Percentiles rank a stretch among this genome's conserved stretches.
Conservation (phyloP, 805 yeast genomes). For the Kurtzmaniella cleridarum region DNA sequence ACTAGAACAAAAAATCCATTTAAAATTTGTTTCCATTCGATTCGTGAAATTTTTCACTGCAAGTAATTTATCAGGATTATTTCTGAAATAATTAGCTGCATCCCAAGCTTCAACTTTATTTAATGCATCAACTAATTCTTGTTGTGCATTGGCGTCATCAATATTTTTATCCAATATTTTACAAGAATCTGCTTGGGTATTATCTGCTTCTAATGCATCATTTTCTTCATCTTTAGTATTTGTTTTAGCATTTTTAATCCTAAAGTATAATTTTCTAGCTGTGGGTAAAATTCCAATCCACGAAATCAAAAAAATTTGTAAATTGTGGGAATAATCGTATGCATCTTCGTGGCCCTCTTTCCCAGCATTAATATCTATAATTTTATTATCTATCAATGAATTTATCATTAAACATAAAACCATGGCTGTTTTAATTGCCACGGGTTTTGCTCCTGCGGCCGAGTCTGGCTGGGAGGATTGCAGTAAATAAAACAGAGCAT, state of each 20-base stretch:
- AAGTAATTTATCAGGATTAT: slow-evolving; percentile 8
- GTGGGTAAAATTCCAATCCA: slow-evolving; percentile 63
- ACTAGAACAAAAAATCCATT: slow-evolving; percentile 1
- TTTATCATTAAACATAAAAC: slow-evolving; percentile 60
- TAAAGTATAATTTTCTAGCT: slow-evolving; percentile 54
- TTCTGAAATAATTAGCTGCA: slow-evolving; percentile 10
- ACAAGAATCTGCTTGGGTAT: not conserved
- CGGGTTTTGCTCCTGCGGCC: slow-evolving; percentile 1
- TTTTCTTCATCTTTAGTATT: not conserved
- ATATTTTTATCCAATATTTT: not conserved
- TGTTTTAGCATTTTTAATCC: slow-evolving; percentile 14
- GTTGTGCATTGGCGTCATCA: slow-evolving; percentile 3
- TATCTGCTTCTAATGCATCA: not conserved
- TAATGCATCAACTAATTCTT: slow-evolving; percentile 1
- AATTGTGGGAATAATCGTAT: slow-evolving; percentile 52
- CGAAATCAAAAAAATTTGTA: slow-evolving; percentile 54
- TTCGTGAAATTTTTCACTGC: slow-evolving; percentile 11
- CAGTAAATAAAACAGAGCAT: slow-evolving; percentile 26
- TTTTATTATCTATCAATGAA: slow-evolving; percentile 40
- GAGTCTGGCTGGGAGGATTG: slow-evolving; percentile 11
- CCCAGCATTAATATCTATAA: slow-evolving; percentile 37
- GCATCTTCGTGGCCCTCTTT: slow-evolving; percentile 15
- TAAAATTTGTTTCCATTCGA: slow-evolving; percentile 12
- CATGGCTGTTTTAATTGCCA: slow-evolving; percentile 40
- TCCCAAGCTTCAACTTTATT: not conserved